A percentile compares a stretch with the other conserved stretches of the same genome.
Conservation (phyloP, 2,329 filamentous ascomycete genomes). For the Stachybotrys echinatus region DNA sequence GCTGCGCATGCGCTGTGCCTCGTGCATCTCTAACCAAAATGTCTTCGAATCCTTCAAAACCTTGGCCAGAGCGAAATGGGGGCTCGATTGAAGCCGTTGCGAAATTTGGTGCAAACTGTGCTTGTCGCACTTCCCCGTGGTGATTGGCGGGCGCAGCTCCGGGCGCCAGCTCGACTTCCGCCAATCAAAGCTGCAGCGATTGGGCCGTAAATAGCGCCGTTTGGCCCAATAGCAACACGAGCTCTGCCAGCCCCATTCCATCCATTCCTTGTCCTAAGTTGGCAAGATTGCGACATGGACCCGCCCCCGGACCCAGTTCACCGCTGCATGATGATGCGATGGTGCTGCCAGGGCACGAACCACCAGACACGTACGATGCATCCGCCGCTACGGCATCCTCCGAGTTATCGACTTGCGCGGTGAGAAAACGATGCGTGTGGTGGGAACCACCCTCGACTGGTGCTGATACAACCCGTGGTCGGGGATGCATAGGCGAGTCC, state of each 20-base stretch:
- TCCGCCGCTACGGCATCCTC: not conserved
- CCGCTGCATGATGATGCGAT: not conserved
- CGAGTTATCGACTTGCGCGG: too few species aligned
- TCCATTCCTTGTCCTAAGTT: not conserved
- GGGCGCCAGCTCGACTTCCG: not conserved
- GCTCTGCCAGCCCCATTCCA: too few species aligned
- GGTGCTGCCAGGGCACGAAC: not conserved
- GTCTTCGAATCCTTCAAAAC: too few species aligned
- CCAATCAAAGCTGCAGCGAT: not conserved
- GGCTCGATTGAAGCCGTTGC: too few species aligned
- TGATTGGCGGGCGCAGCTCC: not conserved
- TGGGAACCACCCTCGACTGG: too few species aligned
- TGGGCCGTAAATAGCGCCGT: not conserved
- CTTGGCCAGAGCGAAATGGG: too few species aligned
- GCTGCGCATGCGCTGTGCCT: too few species aligned
- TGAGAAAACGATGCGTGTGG: too few species aligned
- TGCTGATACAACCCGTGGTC: too few species aligned
- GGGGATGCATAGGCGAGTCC: too few species aligned
- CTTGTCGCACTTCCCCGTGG: not conserved
- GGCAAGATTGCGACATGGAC: not conserved
- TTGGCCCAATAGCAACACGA: not conserved
- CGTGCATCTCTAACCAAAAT: too few species aligned
- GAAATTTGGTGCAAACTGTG: not conserved
- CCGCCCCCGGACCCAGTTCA: not conserved
- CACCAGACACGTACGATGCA: not conserved